Percentiles rank a stretch among this genome's conserved stretches.
Conservation (phyloP, 345 rosid genomes). For the Kernera saxatilis region DNA sequence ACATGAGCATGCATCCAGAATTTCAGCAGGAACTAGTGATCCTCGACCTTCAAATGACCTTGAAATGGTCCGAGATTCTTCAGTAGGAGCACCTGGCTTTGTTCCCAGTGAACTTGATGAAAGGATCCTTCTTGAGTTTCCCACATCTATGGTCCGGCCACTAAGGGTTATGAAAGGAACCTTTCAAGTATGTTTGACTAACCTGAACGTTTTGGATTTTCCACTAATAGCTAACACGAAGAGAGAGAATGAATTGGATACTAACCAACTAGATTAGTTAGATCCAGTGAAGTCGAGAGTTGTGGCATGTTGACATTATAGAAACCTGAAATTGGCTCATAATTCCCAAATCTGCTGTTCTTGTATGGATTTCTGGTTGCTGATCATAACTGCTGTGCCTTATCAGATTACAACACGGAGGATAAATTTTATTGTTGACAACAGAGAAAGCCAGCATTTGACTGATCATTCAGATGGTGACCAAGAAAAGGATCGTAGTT, state of each 20-base stretch:
- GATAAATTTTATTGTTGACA: slow-evolving; percentile 84
- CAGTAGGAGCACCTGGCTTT: slow-evolving; percentile 76
- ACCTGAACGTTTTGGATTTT: slow-evolving; percentile 9
- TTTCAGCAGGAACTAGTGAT: slow-evolving; percentile 43
- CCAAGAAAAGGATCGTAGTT: slow-evolving; percentile 77
- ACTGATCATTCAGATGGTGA: slow-evolving; percentile 42
- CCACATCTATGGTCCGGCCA: slow-evolving; percentile 94
- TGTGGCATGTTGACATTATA: slow-evolving; percentile 11
- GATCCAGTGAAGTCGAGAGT: slow-evolving; percentile 8
- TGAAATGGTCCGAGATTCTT: slow-evolving; percentile 45
- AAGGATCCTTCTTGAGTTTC: slow-evolving; percentile 86
- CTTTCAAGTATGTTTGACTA: slow-evolving; percentile 65
- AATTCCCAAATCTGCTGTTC: slow-evolving; percentile 1
- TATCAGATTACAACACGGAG: slow-evolving; percentile 82
- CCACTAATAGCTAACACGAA: neutral
- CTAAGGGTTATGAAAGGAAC: slow-evolving; percentile 81
- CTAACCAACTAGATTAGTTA: neutral
- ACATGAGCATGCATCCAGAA: slow-evolving; percentile 47
- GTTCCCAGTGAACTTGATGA: slow-evolving; percentile 87
- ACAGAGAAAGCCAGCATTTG: slow-evolving; percentile 38
- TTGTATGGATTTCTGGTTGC: slow-evolving; percentile 12
- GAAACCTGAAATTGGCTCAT: neutral
- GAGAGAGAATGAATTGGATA: neutral
- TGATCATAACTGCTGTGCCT: slow-evolving; percentile 13
- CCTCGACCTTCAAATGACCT: slow-evolving; percentile 44